Evolutionary conservation across 2,329 filamentous ascomycete genomes (phyloP), one percentile per base, ranked within the genome.

Genomic region (Parafenestella ontariensis): DNA sequence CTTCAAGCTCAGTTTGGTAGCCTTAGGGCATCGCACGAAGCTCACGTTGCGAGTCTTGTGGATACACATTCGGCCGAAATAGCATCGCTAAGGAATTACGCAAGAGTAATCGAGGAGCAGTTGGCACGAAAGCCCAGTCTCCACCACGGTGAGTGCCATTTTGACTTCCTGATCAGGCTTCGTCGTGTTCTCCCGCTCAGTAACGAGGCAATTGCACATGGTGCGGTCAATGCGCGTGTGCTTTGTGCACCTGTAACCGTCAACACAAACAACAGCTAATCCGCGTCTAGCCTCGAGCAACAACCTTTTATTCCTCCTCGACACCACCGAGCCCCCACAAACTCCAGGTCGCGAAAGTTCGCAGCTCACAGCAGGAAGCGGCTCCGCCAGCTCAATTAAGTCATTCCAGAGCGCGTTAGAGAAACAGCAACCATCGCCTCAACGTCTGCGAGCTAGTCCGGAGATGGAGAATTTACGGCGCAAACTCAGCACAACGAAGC

Each of bases 11-110:
- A 78, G 43, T 75, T 78, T 40, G 54, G 63, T 10, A 67, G 60
- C 46, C 58, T 79, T 49, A 69, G 71, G 41, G 62, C 59, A 21
- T 73, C 76, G 11, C 76, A 79, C 52, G 76, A 80, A 52, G 67
- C 73, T 3, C 74, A 79, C 48, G 53, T 77, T 18, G 56, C 57
- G 15, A 76, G 66, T 46, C 61, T 80, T 34, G 65, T 62, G 46
- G 70, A 74, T 34, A 62, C 75, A n/a, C 77, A 80, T 58, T 65
- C 66, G 15, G 70, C 68, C 24, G 78, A 79, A 64, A 49, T 79
- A 9, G 68, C 70, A n/a, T 75, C 75, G 7, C 54, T 78, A 29
- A 71, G 65, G 21, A 66, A 74, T 20, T 76, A 79, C 57, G 68
- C 76, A 34, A 64, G 62, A 43, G 64, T 75, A 15, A 67, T 79